These are phyloP conservation scores for Corchorus capsularis DNA, from an alignment of 345 rosid species.

Conservation along the genomic window DNA sequence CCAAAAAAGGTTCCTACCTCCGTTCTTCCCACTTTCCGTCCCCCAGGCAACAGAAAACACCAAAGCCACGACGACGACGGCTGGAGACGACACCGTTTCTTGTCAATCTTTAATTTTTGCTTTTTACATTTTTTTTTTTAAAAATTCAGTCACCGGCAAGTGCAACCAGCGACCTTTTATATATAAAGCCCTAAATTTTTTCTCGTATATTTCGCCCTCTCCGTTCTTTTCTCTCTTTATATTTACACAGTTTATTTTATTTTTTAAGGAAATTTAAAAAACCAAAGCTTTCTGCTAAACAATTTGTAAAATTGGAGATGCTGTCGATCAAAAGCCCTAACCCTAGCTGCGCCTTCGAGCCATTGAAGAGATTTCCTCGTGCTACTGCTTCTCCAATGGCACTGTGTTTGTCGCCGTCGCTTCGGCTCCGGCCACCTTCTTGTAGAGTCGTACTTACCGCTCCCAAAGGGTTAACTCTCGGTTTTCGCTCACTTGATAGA, in stretches of 20 bases:
- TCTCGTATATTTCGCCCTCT: neutral
- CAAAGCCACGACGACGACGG: too few species aligned
- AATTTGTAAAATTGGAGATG: conserved; percentile 9
- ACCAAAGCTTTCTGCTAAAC: neutral
- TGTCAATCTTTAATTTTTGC: too few species aligned
- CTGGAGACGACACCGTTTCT: too few species aligned
- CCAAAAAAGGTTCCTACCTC: neutral
- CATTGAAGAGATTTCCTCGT: conserved; percentile 24
- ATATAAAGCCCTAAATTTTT: neutral
- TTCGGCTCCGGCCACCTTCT: conserved; percentile 25
- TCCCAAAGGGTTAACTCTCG: conserved; percentile 33
- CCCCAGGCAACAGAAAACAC: too few species aligned
- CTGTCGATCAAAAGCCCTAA: conserved; percentile 42
- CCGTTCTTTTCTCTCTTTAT: neutral
- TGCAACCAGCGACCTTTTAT: neutral
- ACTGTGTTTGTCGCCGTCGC: conserved; percentile 23
- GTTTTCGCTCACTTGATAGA: conserved; percentile 36
- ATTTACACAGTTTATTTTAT: too few species aligned
- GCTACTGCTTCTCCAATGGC: conserved; percentile 26
- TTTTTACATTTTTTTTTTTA: neutral
- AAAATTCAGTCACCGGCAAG: neutral
- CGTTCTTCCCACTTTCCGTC: neutral
- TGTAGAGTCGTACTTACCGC: conserved; percentile 22
- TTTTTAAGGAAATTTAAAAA: neutral
- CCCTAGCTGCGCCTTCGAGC: conserved; percentile 21